A percentile compares a stretch with the other conserved stretches of the same genome.
These are phyloP conservation scores for Dactylis glomerata DNA, from an alignment of 176 grass and related monocot genomes.

Conservation along the genomic window DNA sequence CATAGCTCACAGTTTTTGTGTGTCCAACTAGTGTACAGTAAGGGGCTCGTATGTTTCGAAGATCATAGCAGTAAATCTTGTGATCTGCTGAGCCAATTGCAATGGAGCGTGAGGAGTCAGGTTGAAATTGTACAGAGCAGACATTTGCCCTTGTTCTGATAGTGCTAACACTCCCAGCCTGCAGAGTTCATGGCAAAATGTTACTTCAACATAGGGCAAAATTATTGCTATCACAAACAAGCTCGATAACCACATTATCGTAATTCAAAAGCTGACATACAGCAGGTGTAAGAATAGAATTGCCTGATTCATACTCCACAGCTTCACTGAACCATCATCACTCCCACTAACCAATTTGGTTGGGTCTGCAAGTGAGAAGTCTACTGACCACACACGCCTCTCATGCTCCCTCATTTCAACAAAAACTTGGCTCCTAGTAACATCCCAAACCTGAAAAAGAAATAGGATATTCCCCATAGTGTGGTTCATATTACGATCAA, in stretches of 20 bases:
- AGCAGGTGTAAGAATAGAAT: slow-evolving; percentile 78
- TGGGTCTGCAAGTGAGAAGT: slow-evolving; percentile 91
- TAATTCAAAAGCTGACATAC: slow-evolving; percentile 71
- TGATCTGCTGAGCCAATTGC: slow-evolving; percentile 95
- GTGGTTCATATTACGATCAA: not conserved
- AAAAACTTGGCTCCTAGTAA: slow-evolving; percentile 87
- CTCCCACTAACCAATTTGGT: slow-evolving; percentile 93
- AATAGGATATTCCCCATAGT: not conserved
- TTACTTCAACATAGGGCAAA: slow-evolving; percentile 18
- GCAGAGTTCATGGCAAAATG: slow-evolving; percentile 37
- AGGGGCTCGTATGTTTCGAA: slow-evolving; percentile 76
- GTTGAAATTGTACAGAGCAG: slow-evolving; percentile 94
- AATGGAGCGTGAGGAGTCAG: slow-evolving; percentile 70
- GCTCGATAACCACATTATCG: slow-evolving; percentile 53
- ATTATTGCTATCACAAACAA: slow-evolving; percentile 14
- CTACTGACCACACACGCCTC: slow-evolving; percentile 92
- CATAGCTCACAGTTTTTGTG: slow-evolving; percentile 93
- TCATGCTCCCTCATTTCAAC: slow-evolving; percentile 98
- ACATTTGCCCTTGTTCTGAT: slow-evolving; percentile 96
- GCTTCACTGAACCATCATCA: slow-evolving; percentile 94
- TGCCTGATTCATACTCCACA: slow-evolving; percentile 99
- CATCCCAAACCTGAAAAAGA: slow-evolving; percentile 84
- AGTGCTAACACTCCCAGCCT: slow-evolving; percentile 88
- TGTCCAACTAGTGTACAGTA: slow-evolving; percentile 70
- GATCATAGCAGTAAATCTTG: slow-evolving; percentile 95